Evolutionary conservation across 495 filamentous ascomycete genomes (phyloP).

Genomic region (Aspergillus heteromorphus): DNA sequence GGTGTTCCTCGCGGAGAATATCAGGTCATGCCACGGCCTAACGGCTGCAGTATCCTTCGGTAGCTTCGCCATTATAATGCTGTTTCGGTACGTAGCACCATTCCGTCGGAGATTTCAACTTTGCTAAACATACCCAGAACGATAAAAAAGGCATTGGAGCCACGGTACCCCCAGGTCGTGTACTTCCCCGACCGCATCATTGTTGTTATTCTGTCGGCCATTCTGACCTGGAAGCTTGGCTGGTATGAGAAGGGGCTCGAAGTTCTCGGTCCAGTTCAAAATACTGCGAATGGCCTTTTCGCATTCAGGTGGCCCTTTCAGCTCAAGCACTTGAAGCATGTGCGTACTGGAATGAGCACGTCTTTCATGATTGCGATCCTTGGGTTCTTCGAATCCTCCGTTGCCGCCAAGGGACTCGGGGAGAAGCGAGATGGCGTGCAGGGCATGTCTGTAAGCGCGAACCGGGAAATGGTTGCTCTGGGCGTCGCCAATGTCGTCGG

Average conservation of each 20-base stretch:
- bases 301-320: slow-evolving; percentile 82
- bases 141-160: slow-evolving; percentile 76
- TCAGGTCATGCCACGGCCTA: slow-evolving; percentile 58
- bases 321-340: slow-evolving; percentile 65
- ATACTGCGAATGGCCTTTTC: slow-evolving; percentile 56
- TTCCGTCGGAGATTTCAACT: background rate
- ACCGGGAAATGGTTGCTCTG: slow-evolving; percentile 89
- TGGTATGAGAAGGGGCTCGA: slow-evolving; percentile 81
- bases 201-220: slow-evolving; percentile 79
- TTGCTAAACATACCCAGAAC: slow-evolving; percentile 43
- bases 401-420: slow-evolving; percentile 89
- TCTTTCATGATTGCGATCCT: slow-evolving; percentile 91
- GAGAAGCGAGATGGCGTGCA: slow-evolving; percentile 56
- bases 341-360: slow-evolving; percentile 83
- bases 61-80: slow-evolving; percentile 85
- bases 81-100: slow-evolving; percentile 54
- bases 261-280: slow-evolving; percentile 75
- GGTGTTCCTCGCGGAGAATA: slow-evolving; percentile 66
- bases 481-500: slow-evolving; percentile 86
- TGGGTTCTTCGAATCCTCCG: slow-evolving; percentile 96
- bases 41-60: slow-evolving; percentile 70
- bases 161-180: slow-evolving; percentile 71
- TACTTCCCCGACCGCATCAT: slow-evolving; percentile 92
- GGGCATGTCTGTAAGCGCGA: slow-evolving; percentile 77
- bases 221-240: slow-evolving; percentile 69